A percentile compares a stretch with the other conserved stretches of the same genome.
Conservation (phyloP, 2,329 filamentous ascomycete species). For the Metarhizium rileyi region DNA sequence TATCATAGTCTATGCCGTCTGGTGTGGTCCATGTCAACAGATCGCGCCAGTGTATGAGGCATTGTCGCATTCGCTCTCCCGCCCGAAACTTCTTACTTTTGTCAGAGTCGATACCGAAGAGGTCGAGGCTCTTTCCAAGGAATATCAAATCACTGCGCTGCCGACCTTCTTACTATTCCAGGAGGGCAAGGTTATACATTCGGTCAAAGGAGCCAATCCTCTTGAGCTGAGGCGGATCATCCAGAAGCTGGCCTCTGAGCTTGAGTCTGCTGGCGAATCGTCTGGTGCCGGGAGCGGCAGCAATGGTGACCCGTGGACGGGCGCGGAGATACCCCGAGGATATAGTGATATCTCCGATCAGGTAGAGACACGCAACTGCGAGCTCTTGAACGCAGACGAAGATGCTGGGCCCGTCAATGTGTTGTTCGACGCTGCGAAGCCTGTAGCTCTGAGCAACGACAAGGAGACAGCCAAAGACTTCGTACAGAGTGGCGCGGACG, state of each 20-base stretch:
- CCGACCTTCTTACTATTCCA: conserved; percentile 92
- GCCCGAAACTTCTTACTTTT: conserved; percentile 67
- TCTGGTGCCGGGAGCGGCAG: conserved; percentile 27
- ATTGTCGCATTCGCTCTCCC: conserved; percentile 61
- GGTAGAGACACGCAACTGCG: conserved; percentile 68
- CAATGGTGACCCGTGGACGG: conserved; percentile 57
- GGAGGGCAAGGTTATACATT: conserved; percentile 55
- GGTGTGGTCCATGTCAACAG: conserved; percentile 74
- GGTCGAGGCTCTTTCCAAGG: conserved; percentile 61
- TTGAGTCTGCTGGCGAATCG: conserved; percentile 41
- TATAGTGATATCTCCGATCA: conserved; percentile 78
- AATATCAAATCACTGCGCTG: conserved; percentile 66
- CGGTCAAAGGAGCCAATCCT: conserved; percentile 65
- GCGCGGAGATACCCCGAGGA: conserved; percentile 64
- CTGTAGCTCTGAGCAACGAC: conserved; percentile 50
- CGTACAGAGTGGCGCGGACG: conserved; percentile 93
- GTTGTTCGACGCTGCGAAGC: conserved; percentile 62
- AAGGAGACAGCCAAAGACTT: conserved; percentile 58
- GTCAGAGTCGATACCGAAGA: conserved; percentile 77
- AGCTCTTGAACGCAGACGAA: conserved; percentile 79
- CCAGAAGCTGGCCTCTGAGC: conserved; percentile 59
- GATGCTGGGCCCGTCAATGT: conserved; percentile 63
- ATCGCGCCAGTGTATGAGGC: conserved; percentile 78
- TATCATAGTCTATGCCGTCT: conserved; percentile 69
- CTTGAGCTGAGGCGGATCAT: conserved; percentile 61